A percentile compares a stretch with the other conserved stretches of the same genome.
Evolutionary conservation across 441 rosid species (phyloP).

Genomic region (Brassica hybrid): DNA sequence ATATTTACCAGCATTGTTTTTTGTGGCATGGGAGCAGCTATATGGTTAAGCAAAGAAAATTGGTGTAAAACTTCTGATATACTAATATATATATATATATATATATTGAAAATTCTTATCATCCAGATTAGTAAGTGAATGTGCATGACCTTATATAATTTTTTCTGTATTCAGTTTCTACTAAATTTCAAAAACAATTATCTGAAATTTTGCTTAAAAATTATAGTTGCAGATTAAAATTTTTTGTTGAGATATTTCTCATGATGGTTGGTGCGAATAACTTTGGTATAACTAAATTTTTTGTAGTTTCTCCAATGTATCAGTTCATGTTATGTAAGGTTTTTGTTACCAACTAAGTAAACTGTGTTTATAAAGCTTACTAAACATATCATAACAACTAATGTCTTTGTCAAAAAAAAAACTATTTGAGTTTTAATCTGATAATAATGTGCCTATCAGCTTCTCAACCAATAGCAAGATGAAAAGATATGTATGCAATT

Average conservation of each 20-base stretch:
- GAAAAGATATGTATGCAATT: no score
- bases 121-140: no score
- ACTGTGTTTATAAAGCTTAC: no score
- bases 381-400: no score
- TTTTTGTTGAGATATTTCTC: background rate
- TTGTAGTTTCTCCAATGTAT: background rate
- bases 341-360: background rate
- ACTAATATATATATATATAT: background rate
- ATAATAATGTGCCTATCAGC: no score
- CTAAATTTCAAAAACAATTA: background rate
- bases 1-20: background rate
- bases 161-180: background rate
- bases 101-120: no score
- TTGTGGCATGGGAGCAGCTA: background rate
- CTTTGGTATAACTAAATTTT: background rate
- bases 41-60: background rate
- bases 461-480: no score
- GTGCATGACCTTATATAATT: background rate
- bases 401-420: no score
- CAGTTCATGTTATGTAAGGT: background rate
- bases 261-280: background rate
- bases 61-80: background rate
- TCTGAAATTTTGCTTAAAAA: background rate
- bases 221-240: background rate
- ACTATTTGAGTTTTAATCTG: no score